Evolutionary conservation across 352 stramenopile species (phyloP).

Genomic region (Phytophthora pisi): DNA sequence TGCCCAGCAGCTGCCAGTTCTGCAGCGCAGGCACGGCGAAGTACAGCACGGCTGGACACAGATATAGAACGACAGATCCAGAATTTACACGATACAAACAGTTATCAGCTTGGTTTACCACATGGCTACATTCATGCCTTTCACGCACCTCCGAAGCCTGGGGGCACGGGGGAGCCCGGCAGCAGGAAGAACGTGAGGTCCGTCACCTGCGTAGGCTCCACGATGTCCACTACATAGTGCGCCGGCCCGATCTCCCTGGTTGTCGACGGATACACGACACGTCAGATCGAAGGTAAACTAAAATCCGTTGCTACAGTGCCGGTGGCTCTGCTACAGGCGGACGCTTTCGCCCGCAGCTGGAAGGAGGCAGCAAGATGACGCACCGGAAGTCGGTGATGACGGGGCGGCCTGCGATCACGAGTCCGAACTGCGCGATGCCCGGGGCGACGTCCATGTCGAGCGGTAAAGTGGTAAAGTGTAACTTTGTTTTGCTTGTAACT

Average conservation of each 20-base stretch:
- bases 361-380: background rate
- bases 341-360: background rate
- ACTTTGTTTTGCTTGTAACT: background rate
- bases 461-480: slow-evolving; percentile 8
- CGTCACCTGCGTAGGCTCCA: slow-evolving; percentile 59
- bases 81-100: background rate
- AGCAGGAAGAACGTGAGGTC: slow-evolving; percentile 83
- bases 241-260: slow-evolving; percentile 60
- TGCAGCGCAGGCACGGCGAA: slow-evolving; percentile 70
- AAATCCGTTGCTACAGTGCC: background rate
- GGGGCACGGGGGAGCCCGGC: slow-evolving; percentile 61
- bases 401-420: slow-evolving; percentile 69
- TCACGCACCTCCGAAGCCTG: slow-evolving; percentile 51
- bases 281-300: background rate
- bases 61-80: background rate
- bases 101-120: slow-evolving; percentile 10
- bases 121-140: slow-evolving; percentile 5
- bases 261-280: background rate
- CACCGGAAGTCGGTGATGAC: slow-evolving; percentile 70
- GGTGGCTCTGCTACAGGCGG: background rate
- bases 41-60: slow-evolving; percentile 61
- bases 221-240: slow-evolving; percentile 71
- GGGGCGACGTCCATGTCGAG: slow-evolving; percentile 32
- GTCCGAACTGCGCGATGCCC: slow-evolving; percentile 61
- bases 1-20: slow-evolving; percentile 77